Conservation (phyloP, 116 monocot genomes). For the Iris pallida region DNA sequence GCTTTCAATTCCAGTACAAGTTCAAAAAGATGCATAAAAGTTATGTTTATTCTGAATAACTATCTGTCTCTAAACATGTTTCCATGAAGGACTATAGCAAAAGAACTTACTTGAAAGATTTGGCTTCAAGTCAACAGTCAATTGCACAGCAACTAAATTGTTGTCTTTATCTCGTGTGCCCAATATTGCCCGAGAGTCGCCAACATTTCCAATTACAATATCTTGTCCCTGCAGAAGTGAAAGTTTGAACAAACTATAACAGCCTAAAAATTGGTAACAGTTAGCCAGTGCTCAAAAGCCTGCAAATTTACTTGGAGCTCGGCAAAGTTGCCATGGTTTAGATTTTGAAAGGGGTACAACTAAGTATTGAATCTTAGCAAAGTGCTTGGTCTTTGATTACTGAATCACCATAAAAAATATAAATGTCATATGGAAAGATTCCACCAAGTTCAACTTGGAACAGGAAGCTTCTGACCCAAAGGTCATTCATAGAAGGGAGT, state of each 20-base stretch:
- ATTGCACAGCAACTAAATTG: slow-evolving; percentile 65
- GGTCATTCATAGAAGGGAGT: neutral
- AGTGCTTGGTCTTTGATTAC: neutral
- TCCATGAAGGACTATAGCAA: neutral
- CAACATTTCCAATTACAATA: slow-evolving; percentile 82
- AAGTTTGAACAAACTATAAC: slow-evolving; percentile 24
- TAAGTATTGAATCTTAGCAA: neutral
- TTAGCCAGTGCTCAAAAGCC: slow-evolving; percentile 11
- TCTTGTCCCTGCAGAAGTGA: slow-evolving; percentile 64
- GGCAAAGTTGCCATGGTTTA: neutral
- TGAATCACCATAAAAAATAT: neutral
- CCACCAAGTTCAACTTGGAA: slow-evolving; percentile 15
- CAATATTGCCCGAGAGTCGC: slow-evolving; percentile 84
- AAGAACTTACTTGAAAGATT: slow-evolving; percentile 71
- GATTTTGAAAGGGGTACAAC: neutral
- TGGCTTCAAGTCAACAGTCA: slow-evolving; percentile 90
- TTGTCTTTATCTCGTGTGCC: slow-evolving; percentile 68
- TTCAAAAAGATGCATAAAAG: neutral
- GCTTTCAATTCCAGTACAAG: too few relatives aligned
- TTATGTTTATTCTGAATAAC: neutral
- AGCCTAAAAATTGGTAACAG: slow-evolving; percentile 19
- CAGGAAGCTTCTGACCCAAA: neutral
- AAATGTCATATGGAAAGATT: neutral
- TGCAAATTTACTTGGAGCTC: slow-evolving; percentile 10
- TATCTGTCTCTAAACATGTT: neutral